Evolutionary conservation across 2,329 filamentous ascomycete genomes (phyloP), one percentile per base, ranked within the genome.

Genomic region (Calonectria pteridis): DNA sequence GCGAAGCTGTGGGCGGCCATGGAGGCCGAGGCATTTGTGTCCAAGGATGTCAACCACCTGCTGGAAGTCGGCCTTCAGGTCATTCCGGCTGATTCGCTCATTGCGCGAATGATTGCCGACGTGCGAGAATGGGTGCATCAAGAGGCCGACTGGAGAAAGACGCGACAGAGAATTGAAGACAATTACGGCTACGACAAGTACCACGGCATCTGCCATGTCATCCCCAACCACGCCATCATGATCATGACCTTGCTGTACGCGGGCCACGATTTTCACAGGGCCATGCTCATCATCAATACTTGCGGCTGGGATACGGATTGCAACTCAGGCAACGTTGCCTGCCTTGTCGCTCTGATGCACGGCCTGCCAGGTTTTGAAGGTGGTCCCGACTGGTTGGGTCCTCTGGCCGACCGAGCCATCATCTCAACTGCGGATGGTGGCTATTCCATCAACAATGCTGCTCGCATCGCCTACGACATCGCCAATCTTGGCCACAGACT

Each of bases 361-460:
- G 29, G 51, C 18, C 29, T 55, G 26, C 18, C 28, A 11, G 51
- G 16, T 6, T 55, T 55, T n/a, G 28, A 55, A 10, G 51, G 53
- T 20, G 51, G 62, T 6, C 69, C 62, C 13, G 69, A 71, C 51
- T 71, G 69, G 69, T 20, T 67, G 26, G 69, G 69, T 43, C 69
- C 63, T 67, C 63, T 71, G 3, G 69, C 63, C 6, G 69, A 71
- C 31, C 31, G 63, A 51, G 69, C 63, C 63, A 59, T 71, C 51
- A 71, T 71, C 20, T 71, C 69, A 35, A 71, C 63, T 23, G 69
- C 69, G 14, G 63, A 71, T 28, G 63, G 63, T 16, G 69, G 69
- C 7, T 71, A 67, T 33, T 71, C 69, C 18, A 67, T 71, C 23
- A 71, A 67, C 53, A 71, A 67, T 23, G 69, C 63, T 63, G 51